phyloP scores from a whole-genome alignment of 2,329 filamentous ascomycete species.

The Aspergillus ochraceoroseus region DNA sequence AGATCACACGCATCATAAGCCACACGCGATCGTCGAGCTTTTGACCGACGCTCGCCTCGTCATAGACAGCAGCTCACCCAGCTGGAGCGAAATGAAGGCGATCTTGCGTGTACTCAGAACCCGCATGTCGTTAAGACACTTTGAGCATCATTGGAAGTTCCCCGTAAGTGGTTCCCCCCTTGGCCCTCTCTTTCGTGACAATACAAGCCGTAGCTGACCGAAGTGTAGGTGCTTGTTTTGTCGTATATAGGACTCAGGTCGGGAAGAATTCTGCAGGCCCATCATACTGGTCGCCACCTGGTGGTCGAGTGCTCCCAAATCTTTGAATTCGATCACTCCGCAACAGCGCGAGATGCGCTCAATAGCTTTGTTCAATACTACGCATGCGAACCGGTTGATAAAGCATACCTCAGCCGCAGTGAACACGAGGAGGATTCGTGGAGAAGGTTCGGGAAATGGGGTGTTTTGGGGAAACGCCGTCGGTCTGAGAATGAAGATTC shows the following conservation, averaged over 20 bases:
- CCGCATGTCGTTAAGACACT: conserved; percentile 5
- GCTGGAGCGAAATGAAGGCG: conserved; percentile 6
- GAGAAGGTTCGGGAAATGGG: not conserved
- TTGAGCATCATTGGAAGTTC: conserved; percentile 1
- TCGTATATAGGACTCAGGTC: conserved; percentile 6
- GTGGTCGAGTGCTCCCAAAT: conserved; percentile 9
- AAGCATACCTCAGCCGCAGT: not conserved
- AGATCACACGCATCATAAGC: conserved; percentile 1
- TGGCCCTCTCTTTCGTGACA: not conserved
- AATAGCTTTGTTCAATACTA: conserved; percentile 13
- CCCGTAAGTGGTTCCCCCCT: conserved; percentile 5
- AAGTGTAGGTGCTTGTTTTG: conserved; percentile 6
- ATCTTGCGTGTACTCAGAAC: conserved; percentile 9
- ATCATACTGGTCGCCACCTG: conserved; percentile 8
- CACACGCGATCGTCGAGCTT: conserved; percentile 9
- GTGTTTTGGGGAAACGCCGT: not conserved
- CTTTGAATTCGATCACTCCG: not conserved
- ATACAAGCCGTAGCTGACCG: not conserved
- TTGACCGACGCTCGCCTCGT: not conserved
- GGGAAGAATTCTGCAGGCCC: conserved; percentile 12
- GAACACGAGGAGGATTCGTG: not conserved
- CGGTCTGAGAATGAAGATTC: not conserved
- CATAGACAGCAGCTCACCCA: not conserved
- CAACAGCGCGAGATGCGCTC: not conserved
- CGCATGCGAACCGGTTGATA: conserved; percentile 8